Percentiles rank a stretch among this genome's conserved stretches.
phyloP scores from a whole-genome alignment of 176 grass and related monocot genomes.

The Rhynchospora breviuscula region DNA sequence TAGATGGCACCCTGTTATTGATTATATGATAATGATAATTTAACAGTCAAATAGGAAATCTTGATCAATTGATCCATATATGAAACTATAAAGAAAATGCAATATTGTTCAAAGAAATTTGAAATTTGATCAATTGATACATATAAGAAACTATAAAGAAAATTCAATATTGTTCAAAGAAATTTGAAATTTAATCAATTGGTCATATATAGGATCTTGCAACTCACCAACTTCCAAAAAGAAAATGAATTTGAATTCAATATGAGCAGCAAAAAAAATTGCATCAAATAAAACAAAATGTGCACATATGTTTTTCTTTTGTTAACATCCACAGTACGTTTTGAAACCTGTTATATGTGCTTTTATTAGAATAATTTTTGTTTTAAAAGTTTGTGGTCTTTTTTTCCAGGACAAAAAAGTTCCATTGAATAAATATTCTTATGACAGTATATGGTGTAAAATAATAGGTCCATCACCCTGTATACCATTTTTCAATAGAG shows the following conservation, averaged over 20 bases:
- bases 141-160: too few species aligned
- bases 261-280: background rate
- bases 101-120: too few species aligned
- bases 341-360: background rate
- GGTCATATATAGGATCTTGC: background rate
- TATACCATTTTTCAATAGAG: background rate
- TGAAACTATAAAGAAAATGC: too few species aligned
- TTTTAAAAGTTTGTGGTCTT: background rate
- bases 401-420: background rate
- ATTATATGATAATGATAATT: background rate
- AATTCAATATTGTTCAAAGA: too few species aligned
- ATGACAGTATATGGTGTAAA: background rate
- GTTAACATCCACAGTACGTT: background rate
- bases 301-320: background rate
- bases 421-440: background rate
- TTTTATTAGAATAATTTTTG: background rate
- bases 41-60: background rate
- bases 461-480: background rate
- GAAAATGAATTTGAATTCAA: background rate
- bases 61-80: background rate
- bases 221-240: background rate
- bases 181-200: too few species aligned
- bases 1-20: too few species aligned
- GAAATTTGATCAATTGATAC: too few species aligned
- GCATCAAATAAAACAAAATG: background rate